Evolutionary conservation across 106 monocot genomes (phyloP).

Genomic region (Platanthera zijinensis): DNA sequence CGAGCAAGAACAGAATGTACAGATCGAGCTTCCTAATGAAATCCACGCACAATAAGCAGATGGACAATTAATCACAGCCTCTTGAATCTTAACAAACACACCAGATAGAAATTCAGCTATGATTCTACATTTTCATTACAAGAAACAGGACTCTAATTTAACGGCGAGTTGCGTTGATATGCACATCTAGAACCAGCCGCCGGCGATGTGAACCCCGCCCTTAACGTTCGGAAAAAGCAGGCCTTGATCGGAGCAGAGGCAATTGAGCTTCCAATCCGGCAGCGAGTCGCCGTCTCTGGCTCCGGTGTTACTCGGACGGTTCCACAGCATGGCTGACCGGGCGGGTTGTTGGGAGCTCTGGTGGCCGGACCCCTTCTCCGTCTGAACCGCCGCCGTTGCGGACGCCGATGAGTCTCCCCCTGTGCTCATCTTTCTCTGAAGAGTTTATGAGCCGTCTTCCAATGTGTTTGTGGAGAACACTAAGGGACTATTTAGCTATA

Average conservation of each 20-base stretch:
- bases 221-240: constrained; percentile 16
- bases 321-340: not conserved
- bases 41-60: not conserved
- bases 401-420: not conserved
- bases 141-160: not conserved
- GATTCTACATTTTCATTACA: not conserved
- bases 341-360: not conserved
- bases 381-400: not conserved
- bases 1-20: not conserved
- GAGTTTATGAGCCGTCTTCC: not conserved
- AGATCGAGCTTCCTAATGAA: not conserved
- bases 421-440: constrained; percentile 1
- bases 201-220: constrained; percentile 5
- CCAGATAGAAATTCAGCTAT: not conserved
- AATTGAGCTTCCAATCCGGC: constrained; percentile 46
- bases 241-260: constrained; percentile 24
- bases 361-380: not conserved
- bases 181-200: constrained; percentile 5
- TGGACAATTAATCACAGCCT: not conserved
- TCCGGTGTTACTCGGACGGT: not conserved
- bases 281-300: constrained; percentile 6
- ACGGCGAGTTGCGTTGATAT: not conserved
- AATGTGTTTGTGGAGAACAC: not conserved
- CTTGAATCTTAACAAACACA: not conserved
- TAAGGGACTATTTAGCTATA: too few relatives aligned